phyloP scores from a whole-genome alignment of 2,329 filamentous ascomycete species.

The Talaromyces sp. region DNA sequence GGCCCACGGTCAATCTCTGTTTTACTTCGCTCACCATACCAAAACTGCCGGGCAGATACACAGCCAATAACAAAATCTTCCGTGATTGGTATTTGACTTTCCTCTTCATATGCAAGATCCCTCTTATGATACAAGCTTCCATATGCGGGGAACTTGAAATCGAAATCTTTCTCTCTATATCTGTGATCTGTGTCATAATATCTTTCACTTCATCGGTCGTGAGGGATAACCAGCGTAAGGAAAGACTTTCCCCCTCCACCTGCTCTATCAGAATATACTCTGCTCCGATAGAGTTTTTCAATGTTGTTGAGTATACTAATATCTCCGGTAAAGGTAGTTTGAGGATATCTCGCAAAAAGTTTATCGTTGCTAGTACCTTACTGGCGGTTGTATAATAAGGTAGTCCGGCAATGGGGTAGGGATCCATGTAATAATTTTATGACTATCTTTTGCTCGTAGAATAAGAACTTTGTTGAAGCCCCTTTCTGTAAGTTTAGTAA shows the following conservation, averaged over 20 bases:
- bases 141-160: conserved; percentile 31
- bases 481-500: conserved; percentile 25
- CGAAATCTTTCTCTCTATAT: conserved; percentile 29
- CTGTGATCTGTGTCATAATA: conserved; percentile 29
- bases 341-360: conserved; percentile 31
- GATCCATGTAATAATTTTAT: conserved; percentile 32
- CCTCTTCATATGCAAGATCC: conserved; percentile 21
- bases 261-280: conserved; percentile 50
- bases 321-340: conserved; percentile 42
- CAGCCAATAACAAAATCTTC: conserved; percentile 32
- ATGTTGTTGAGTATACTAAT: conserved; percentile 37
- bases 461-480: conserved; percentile 36
- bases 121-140: conserved; percentile 31
- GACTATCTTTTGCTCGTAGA: conserved; percentile 24
- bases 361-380: conserved; percentile 32
- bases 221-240: conserved; percentile 29
- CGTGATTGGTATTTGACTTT: conserved; percentile 19
- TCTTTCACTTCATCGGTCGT: conserved; percentile 28
- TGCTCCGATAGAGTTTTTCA: conserved; percentile 42
- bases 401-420: conserved; percentile 31
- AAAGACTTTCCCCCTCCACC: conserved; percentile 36
- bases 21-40: conserved; percentile 29
- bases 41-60: conserved; percentile 32
- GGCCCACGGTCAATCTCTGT: conserved; percentile 30
- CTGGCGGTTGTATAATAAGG: conserved; percentile 30